Percentiles rank a stretch among this genome's conserved stretches.
Evolutionary conservation across 2,329 filamentous ascomycete genomes (phyloP).

Genomic region (Aplosporella prunicola): DNA sequence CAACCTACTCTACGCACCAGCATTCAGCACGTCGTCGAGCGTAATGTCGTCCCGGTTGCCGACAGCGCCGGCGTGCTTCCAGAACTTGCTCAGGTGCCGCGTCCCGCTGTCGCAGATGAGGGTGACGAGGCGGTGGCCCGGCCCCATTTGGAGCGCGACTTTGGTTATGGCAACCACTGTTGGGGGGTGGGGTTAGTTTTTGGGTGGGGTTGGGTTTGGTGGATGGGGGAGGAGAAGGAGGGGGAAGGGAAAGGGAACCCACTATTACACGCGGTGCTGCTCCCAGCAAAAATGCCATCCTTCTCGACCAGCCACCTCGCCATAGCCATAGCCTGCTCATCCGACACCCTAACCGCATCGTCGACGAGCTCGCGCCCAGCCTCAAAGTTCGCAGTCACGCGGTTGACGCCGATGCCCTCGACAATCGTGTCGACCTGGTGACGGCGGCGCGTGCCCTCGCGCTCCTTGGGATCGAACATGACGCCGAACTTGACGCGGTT

Average conservation of each 20-base stretch:
- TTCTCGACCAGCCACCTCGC: conserved; percentile 93
- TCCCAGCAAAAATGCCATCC: conserved; percentile 89
- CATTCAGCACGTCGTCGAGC: conserved; percentile 49
- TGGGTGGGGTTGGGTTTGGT: neutral
- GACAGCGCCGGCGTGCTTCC: conserved; percentile 61
- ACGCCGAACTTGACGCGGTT: conserved; percentile 89
- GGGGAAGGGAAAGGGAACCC: too few species aligned
- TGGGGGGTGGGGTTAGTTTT: too few species aligned
- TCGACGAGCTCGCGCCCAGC: conserved; percentile 77
- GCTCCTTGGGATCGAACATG: conserved; percentile 85
- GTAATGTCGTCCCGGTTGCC: conserved; percentile 42
- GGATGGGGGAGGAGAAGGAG: neutral
- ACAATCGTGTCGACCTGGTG: conserved; percentile 94
- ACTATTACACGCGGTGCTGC: conserved; percentile 89
- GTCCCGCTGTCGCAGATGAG: conserved; percentile 72
- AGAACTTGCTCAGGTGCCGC: conserved; percentile 76
- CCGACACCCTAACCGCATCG: conserved; percentile 79
- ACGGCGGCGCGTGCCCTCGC: conserved; percentile 78
- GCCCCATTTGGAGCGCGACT: conserved; percentile 56
- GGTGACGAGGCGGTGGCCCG: conserved; percentile 59
- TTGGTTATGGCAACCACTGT: conserved; percentile 59
- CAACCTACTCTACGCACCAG: too few species aligned
- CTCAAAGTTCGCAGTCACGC: conserved; percentile 89
- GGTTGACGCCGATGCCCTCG: conserved; percentile 91
- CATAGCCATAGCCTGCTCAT: conserved; percentile 85